phyloP scores from a whole-genome alignment of 352 stramenopile species.

The Elongisporangium undulatum region DNA sequence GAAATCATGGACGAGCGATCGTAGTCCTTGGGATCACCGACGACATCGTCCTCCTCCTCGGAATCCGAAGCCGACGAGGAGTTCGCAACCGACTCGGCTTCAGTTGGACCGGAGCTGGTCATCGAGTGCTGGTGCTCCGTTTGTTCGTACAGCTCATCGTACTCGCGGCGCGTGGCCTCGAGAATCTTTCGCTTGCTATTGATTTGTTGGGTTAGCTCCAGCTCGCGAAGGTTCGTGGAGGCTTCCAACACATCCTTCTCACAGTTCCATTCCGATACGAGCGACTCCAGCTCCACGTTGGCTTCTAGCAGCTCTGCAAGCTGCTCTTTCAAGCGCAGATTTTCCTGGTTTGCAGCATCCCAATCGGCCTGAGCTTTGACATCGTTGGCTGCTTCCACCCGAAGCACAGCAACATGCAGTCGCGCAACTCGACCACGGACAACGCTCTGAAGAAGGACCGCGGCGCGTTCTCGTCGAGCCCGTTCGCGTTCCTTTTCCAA shows the following conservation, averaged over 20 bases:
- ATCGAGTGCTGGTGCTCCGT: constrained; percentile 31
- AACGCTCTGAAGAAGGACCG: constrained; percentile 30
- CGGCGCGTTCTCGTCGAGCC: constrained; percentile 15
- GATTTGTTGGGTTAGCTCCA: constrained; percentile 57
- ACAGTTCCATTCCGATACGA: constrained; percentile 52
- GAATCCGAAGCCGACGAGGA: constrained; percentile 25
- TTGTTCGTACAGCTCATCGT: constrained; percentile 37
- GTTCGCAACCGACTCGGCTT: constrained; percentile 38
- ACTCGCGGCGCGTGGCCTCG: constrained; percentile 33
- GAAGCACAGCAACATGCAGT: constrained; percentile 49
- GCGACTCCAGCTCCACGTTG: constrained; percentile 53
- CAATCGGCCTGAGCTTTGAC: constrained; percentile 25
- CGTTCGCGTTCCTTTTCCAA: constrained; percentile 17
- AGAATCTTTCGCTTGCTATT: constrained; percentile 42
- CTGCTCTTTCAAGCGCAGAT: constrained; percentile 45
- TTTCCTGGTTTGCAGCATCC: constrained; percentile 40
- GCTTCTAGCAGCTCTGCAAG: constrained; percentile 51
- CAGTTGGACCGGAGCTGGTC: constrained; percentile 34
- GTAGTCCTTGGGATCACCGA: constrained; percentile 17
- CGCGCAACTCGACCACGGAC: constrained; percentile 39
- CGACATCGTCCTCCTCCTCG: constrained; percentile 18
- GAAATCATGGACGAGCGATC: constrained; percentile 26
- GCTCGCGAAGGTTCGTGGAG: constrained; percentile 45
- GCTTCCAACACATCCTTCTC: constrained; percentile 53
- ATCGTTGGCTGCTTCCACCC: constrained; percentile 31